A percentile compares a stretch with the other conserved stretches of the same genome.
Evolutionary conservation across 805 yeast genomes (phyloP).

Genomic region (Metschnikowia bowlesiae): DNA sequence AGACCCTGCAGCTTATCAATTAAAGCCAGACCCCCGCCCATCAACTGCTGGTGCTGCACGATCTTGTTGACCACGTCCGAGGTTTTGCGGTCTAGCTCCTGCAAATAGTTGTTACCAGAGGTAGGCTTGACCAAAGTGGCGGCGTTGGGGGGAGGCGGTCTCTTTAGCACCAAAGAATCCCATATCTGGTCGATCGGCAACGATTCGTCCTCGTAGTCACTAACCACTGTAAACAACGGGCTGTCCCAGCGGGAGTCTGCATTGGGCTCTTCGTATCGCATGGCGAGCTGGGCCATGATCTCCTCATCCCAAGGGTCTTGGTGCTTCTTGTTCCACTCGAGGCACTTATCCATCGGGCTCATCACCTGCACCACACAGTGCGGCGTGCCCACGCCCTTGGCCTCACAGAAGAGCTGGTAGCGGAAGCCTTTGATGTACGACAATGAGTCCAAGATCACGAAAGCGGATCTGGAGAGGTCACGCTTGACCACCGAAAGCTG

Average conservation of each 20-base stretch:
- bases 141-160: constrained; percentile 72
- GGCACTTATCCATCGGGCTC: constrained; percentile 58
- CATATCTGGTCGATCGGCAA: constrained; percentile 66
- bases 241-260: constrained; percentile 87
- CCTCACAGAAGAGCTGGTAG: constrained; percentile 91
- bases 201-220: constrained; percentile 43
- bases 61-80: constrained; percentile 59
- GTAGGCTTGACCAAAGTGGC: constrained; percentile 84
- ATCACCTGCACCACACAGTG: constrained; percentile 79
- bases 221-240: constrained; percentile 71
- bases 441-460: constrained; percentile 82
- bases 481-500: constrained; percentile 89
- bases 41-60: constrained; percentile 56
- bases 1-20: constrained; percentile 42
- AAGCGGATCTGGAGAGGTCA: constrained; percentile 58
- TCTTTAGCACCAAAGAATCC: constrained; percentile 54
- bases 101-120: constrained; percentile 67
- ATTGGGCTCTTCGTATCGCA: constrained; percentile 93
- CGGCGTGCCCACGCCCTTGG: constrained; percentile 76
- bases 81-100: constrained; percentile 71
- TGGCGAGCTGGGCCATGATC: constrained; percentile 61
- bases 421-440: constrained; percentile 93
- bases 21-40: constrained; percentile 47
- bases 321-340: constrained; percentile 52
- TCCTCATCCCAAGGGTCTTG: constrained; percentile 58